These are phyloP conservation scores for Tolypocladium cylindrosporum DNA, from an alignment of 2,329 filamentous ascomycete species.

Conservation along the genomic window DNA sequence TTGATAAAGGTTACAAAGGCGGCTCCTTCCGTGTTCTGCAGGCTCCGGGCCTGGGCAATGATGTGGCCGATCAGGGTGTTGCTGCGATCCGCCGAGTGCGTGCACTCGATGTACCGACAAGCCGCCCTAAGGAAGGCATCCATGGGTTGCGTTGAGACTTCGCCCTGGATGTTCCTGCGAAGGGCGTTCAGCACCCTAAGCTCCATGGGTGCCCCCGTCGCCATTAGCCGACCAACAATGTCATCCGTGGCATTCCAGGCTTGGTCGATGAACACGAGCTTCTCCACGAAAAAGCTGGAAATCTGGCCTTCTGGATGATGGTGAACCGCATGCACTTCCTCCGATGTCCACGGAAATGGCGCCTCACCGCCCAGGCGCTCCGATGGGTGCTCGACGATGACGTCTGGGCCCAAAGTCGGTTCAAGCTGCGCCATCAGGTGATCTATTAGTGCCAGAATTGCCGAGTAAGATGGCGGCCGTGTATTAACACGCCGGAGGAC, in stretches of 20 bases:
- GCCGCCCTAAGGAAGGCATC: slow-evolving; percentile 50
- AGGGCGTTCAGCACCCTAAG: slow-evolving; percentile 42
- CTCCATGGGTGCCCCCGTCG: slow-evolving; percentile 40
- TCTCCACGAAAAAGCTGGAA: slow-evolving; percentile 50
- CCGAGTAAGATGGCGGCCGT: slow-evolving; percentile 43
- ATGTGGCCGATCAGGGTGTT: slow-evolving; percentile 32
- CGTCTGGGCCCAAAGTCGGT: slow-evolving; percentile 20
- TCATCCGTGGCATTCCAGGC: slow-evolving; percentile 38
- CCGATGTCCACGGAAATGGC: slow-evolving; percentile 32
- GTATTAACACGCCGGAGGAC: slow-evolving; percentile 38
- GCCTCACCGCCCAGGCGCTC: slow-evolving; percentile 27
- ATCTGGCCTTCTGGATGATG: slow-evolving; percentile 20
- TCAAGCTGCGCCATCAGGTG: slow-evolving; percentile 33
- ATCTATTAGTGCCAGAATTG: slow-evolving; percentile 40
- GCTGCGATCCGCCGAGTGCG: slow-evolving; percentile 22
- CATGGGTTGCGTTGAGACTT: slow-evolving; percentile 28
- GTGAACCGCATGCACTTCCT: slow-evolving; percentile 37
- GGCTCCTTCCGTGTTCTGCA: slow-evolving; percentile 38
- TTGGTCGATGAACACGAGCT: slow-evolving; percentile 54
- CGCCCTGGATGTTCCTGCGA: slow-evolving; percentile 40
- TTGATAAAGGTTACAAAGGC: slow-evolving; percentile 37
- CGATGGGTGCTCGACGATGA: slow-evolving; percentile 26
- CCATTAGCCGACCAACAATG: slow-evolving; percentile 49
- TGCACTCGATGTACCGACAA: slow-evolving; percentile 39
- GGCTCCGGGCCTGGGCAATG: slow-evolving; percentile 27